A percentile compares a stretch with the other conserved stretches of the same genome.
phyloP scores from a whole-genome alignment of 2,329 filamentous ascomycete genomes.

The Fusarium gaditjirri region DNA sequence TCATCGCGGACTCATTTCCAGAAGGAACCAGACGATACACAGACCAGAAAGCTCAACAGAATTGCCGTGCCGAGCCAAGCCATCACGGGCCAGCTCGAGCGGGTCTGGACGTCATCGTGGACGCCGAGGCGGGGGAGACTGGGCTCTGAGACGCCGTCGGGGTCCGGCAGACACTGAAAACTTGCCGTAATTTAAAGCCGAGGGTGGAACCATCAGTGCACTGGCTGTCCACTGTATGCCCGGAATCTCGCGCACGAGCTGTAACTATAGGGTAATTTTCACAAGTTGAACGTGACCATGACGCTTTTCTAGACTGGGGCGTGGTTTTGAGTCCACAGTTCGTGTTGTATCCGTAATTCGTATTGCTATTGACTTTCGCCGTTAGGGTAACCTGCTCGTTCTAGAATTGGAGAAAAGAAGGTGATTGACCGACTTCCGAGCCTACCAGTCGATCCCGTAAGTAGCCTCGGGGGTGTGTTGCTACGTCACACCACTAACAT shows the following conservation, averaged over 20 bases:
- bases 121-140: conserved; percentile 1
- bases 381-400: not conserved
- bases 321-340: not conserved
- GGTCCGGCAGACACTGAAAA: not conserved
- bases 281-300: not conserved
- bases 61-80: conserved; percentile 9
- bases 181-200: conserved; percentile 3
- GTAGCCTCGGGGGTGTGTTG: not conserved
- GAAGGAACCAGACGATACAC: not conserved
- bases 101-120: conserved; percentile 10
- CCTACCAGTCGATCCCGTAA: fast-evolving
- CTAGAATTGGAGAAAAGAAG: not conserved
- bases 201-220: not conserved
- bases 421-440: not conserved
- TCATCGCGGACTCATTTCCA: not conserved
- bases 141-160: not conserved
- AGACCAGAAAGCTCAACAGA: conserved; percentile 1
- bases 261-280: not conserved
- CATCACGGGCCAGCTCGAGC: not conserved
- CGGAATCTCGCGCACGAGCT: not conserved
- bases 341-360: not conserved
- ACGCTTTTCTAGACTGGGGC: not conserved
- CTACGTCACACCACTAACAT: not conserved
- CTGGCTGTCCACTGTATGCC: not conserved
- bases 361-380: not conserved